Base-by-base conservation (phyloP, 768 basidiomycete species). In the Scleroderma citrinum region DNA sequence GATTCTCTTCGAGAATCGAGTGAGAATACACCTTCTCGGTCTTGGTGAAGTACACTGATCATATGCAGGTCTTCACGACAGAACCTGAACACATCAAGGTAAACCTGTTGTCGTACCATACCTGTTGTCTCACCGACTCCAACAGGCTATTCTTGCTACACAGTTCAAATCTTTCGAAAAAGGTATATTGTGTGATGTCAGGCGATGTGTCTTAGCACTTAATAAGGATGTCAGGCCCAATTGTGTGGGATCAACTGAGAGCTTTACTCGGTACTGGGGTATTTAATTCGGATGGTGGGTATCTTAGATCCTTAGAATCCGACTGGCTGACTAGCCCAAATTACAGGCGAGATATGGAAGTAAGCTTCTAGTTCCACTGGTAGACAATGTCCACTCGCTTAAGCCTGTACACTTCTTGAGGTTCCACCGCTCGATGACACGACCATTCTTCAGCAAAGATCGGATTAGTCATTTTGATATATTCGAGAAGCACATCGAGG, bases 41-140 rank as follows among this genome's bases (percentile, higher is more conserved):
- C 34, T 29, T 4, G 5, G 6, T 13, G 12, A 12, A 6, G 12
- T 14, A 14, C 34, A 35, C 34, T 35, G 12, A 35, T 32, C 52
- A 29, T 31, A 40, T 30, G 39, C 24, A 76, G 75, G 57, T 77
- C 45, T 54, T 77, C 11, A 78, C 76, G 1, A 53, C 56, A 7
- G 77, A 80, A 46, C 78, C 78, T 4, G 74, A 75, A 36, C 64
- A 76, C 41, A 66, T 76, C 61, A 77, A 72, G 62, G 69, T 59
- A 44, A 48, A 53, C 31, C 17, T 20, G 16, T 51, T n/a, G 13
- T 20, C 10, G 1, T 23, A 13, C 16, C 13, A 34, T 45, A n/a
- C 10, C 2, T 31, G 14, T 16, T 16, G 34, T 34, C 39, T 50
- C 19, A 56, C 10, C 3, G 1, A 32, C 42, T 6, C 4, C 12